Base-by-base conservation (phyloP, 2,329 filamentous ascomycete genomes). In the Diaporthe sp. region DNA sequence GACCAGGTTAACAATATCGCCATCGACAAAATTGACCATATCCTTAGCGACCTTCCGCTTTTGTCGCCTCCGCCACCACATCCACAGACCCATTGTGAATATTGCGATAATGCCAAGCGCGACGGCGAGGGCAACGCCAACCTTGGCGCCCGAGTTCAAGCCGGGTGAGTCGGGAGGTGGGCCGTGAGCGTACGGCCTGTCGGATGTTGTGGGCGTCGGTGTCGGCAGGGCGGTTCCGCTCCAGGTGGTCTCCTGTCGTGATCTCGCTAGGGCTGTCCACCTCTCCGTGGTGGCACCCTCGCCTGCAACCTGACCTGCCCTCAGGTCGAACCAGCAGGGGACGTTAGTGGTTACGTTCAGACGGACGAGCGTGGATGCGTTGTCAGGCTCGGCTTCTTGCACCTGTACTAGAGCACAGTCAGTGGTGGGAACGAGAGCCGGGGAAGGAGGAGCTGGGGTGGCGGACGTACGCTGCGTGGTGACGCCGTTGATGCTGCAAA, bases 1-100 rank as follows among this genome's bases (percentile, higher is more conserved):
- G 32, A 75, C 72, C 17, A 75, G 61, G 4, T 71, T 75, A 19
- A 75, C 74, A 19, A 75, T 75, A 19, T 75, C 74, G 15, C 74
- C 74, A 9, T 75, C 74, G 32, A 75, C 74, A 32, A 75, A 75
- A 6, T 74, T 75, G 66, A 75, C 68, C 74, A 75, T 75, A 3
- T 70, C 53, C 42, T 74, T 75, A 17, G 74, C 74, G 42, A 75
- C 53, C 53, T 75, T 66, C 13, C 61, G 59, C 59, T 71, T 75
- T 53, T 73, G 71, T 39, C 74, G 74, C 30, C 68, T 61, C 47
- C 71, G 59, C 74, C 74, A 75, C 74, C 74, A 75, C 7, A 69
- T 4, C 66, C 72, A 75, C 5, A 75, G 56, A n/a, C 71, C 71
- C 22, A 74, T 15, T 3, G 68, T 39, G 61, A 73, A 73, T 35